Evolutionary conservation across 2,329 filamentous ascomycete genomes (phyloP).

Genomic region (Microascus cirrosus): DNA sequence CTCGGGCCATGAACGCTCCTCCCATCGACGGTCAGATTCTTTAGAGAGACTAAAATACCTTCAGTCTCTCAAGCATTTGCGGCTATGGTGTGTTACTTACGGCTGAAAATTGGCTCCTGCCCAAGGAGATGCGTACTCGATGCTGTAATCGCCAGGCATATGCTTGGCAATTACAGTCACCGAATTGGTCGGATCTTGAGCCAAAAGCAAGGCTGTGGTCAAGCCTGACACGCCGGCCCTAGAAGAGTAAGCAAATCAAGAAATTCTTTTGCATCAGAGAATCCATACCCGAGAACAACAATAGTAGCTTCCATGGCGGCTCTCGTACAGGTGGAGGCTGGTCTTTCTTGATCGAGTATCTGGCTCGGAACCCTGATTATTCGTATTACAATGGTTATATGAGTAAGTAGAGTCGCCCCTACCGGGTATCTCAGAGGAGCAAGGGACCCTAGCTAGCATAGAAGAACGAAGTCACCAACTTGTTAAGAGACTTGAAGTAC

Average conservation of each 20-base stretch:
- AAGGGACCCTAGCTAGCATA: no score
- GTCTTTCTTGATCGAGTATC: neutral
- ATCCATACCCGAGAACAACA: neutral
- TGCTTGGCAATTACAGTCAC: constrained; percentile 73
- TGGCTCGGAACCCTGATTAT: neutral
- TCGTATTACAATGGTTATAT: neutral
- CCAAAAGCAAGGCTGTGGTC: constrained; percentile 36
- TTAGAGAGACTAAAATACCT: constrained; percentile 19
- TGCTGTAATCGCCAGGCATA: constrained; percentile 87
- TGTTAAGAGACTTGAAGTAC: no score
- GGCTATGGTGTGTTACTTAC: constrained; percentile 43
- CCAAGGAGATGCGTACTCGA: constrained; percentile 85
- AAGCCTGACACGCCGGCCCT: constrained; percentile 40
- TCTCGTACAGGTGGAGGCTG: neutral
- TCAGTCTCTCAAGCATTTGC: neutral
- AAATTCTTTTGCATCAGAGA: neutral
- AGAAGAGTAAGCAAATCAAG: neutral
- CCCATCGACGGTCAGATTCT: constrained; percentile 41
- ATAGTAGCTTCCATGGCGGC: neutral
- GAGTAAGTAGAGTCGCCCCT: no score
- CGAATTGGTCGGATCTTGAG: constrained; percentile 27
- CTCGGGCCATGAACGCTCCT: constrained; percentile 53
- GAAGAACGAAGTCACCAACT: no score
- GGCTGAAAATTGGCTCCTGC: constrained; percentile 73
- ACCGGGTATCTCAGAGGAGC: no score